phyloP scores from a whole-genome alignment of 2,329 filamentous ascomycete species.

The Colletotrichum tropicale region DNA sequence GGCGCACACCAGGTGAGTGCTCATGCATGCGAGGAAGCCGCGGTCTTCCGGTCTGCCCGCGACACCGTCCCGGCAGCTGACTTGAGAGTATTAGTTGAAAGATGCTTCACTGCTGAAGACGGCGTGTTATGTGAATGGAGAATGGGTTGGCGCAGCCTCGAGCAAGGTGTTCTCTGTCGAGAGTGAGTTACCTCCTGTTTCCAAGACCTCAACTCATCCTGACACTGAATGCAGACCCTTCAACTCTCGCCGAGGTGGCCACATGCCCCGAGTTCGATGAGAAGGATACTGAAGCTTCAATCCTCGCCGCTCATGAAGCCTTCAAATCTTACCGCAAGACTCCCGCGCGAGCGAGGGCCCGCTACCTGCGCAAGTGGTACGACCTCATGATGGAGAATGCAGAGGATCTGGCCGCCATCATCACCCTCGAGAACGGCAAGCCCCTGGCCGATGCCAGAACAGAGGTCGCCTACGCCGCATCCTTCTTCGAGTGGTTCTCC shows the following conservation, averaged over 20 bases:
- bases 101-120: conserved; percentile 72
- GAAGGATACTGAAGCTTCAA: conserved; percentile 71
- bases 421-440: conserved; percentile 77
- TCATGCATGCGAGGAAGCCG: background rate
- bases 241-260: conserved; percentile 70
- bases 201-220: background rate
- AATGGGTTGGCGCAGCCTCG: conserved; percentile 75
- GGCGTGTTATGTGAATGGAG: conserved; percentile 75
- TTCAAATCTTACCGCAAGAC: conserved; percentile 65
- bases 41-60: background rate
- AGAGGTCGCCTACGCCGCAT: conserved; percentile 63
- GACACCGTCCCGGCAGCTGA: background rate
- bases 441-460: conserved; percentile 64
- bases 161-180: conserved; percentile 76
- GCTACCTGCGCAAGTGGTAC: conserved; percentile 68
- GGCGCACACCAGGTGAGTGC: background rate
- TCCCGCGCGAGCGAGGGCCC: conserved; percentile 63
- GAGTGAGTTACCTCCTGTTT: conserved; percentile 39
- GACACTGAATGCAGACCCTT: conserved; percentile 62
- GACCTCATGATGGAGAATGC: conserved; percentile 69
- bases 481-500: conserved; percentile 68
- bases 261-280: conserved; percentile 75
- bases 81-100: conserved; percentile 48
- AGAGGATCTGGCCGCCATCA: conserved; percentile 69
- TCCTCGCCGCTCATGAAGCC: conserved; percentile 70